These are phyloP conservation scores for Calonectria hongkongensis DNA, from an alignment of 2,329 filamentous ascomycete genomes.

Conservation along the genomic window DNA sequence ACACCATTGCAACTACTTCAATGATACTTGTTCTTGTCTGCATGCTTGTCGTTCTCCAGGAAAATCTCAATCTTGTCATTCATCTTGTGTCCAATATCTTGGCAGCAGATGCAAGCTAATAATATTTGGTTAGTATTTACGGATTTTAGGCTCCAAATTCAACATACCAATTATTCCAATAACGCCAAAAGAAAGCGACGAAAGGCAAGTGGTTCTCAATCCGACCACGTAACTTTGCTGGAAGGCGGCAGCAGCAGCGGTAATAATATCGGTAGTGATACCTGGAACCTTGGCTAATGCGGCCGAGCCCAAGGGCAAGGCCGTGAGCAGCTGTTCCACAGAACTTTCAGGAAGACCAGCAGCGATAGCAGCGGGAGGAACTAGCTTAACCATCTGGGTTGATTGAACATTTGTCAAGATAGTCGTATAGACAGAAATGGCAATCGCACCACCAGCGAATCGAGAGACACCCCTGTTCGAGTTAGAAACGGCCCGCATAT, in stretches of 20 bases:
- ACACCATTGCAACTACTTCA: constrained; percentile 6
- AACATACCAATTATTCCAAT: constrained; percentile 56
- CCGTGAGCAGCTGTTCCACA: constrained; percentile 56
- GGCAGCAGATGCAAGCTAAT: constrained; percentile 48
- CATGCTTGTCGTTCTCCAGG: constrained; percentile 58
- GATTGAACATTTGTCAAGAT: constrained; percentile 62
- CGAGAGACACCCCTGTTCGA: constrained; percentile 60
- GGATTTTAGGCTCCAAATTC: no score
- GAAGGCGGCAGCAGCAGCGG: constrained; percentile 55
- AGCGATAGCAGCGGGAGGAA: constrained; percentile 58
- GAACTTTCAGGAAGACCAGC: constrained; percentile 59
- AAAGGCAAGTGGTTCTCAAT: constrained; percentile 54
- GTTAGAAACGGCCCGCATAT: neutral
- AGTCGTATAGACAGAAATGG: constrained; percentile 63
- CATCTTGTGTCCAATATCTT: constrained; percentile 60
- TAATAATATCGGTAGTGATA: constrained; percentile 52
- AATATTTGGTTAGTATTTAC: neutral
- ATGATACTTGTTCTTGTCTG: constrained; percentile 56
- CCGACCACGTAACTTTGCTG: constrained; percentile 58
- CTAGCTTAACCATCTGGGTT: constrained; percentile 56
- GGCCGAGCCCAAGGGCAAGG: constrained; percentile 51
- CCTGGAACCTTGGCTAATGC: constrained; percentile 53
- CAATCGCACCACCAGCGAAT: constrained; percentile 65
- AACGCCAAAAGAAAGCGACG: constrained; percentile 56
- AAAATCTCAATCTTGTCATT: constrained; percentile 61